Conservation (phyloP, 805 yeast species). For the Zygosaccharomyces bailii region DNA sequence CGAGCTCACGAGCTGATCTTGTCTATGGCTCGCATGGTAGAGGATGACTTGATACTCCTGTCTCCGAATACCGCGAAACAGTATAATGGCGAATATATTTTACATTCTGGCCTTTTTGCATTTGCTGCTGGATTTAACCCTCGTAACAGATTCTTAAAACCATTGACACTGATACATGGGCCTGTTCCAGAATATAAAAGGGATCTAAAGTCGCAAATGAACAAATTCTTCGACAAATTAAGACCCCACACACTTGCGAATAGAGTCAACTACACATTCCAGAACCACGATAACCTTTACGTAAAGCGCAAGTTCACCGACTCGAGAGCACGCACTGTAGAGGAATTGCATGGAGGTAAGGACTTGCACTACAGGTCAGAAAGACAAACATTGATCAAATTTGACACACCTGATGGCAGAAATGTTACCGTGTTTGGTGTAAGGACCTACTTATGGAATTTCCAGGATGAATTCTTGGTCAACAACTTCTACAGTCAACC, state of each 20-base stretch:
- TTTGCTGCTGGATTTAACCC: constrained; percentile 79
- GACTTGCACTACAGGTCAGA: constrained; percentile 57
- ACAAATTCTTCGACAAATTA: constrained; percentile 57
- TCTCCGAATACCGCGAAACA: constrained; percentile 38
- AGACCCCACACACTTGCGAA: constrained; percentile 53
- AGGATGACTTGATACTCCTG: constrained; percentile 62
- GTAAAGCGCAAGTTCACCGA: constrained; percentile 36
- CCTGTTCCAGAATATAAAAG: constrained; percentile 69
- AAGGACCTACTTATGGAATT: constrained; percentile 46
- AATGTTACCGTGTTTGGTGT: constrained; percentile 41
- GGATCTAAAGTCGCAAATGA: constrained; percentile 60
- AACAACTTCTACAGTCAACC: constrained; percentile 47
- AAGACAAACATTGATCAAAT: constrained; percentile 52
- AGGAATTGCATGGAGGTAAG: constrained; percentile 36
- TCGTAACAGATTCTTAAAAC: constrained; percentile 45
- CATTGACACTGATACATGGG: constrained; percentile 57
- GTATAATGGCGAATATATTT: constrained; percentile 52
- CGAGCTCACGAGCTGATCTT: constrained; percentile 21
- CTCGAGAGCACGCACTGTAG: constrained; percentile 38
- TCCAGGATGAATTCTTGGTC: constrained; percentile 24
- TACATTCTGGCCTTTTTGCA: constrained; percentile 55
- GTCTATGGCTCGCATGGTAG: constrained; percentile 41
- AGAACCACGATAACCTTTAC: constrained; percentile 51
- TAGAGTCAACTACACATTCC: constrained; percentile 69
- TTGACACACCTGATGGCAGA: constrained; percentile 46